Evolutionary conservation across 202 grass and related monocot species (phyloP).

Genomic region (Panicum hallii): DNA sequence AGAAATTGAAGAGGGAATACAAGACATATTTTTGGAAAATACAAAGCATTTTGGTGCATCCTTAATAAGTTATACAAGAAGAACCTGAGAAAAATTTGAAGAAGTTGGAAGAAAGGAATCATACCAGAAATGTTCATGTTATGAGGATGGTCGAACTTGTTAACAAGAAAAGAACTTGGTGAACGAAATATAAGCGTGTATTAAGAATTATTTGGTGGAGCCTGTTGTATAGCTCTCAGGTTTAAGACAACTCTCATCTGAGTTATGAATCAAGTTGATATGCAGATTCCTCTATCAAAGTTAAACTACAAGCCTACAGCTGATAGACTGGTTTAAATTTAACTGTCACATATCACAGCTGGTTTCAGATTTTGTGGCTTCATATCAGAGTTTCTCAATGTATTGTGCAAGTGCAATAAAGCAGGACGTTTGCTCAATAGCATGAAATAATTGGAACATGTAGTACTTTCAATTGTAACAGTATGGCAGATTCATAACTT

Average conservation of each 20-base stretch:
- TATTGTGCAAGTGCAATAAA: conserved; percentile 31
- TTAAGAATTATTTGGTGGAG: not conserved
- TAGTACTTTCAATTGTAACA: conserved; percentile 16
- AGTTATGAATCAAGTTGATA: conserved; percentile 3
- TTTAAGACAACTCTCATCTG: conserved; percentile 4
- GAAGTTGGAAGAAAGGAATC: not conserved
- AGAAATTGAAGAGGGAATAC: conserved; percentile 21
- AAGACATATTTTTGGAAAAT: conserved; percentile 5
- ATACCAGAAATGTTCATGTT: conserved; percentile 13
- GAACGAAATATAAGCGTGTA: not conserved
- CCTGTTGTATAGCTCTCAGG: conserved; percentile 17
- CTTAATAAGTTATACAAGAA: conserved; percentile 10
- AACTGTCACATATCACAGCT: not conserved
- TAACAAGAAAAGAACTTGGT: conserved; percentile 28
- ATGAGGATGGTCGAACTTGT: not conserved
- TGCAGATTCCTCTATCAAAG: conserved; percentile 19
- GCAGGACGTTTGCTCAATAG: conserved; percentile 1
- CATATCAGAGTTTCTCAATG: conserved; percentile 22
- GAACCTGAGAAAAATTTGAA: not conserved
- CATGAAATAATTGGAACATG: conserved; percentile 29
- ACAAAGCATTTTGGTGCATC: conserved; percentile 31
- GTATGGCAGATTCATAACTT: conserved; percentile 24
- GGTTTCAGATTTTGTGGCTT: conserved; percentile 17
- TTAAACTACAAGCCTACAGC: conserved; percentile 8
- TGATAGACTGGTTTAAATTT: not conserved